Base-by-base conservation (phyloP, 331 rosid species). In the Pyracantha coccinea region DNA sequence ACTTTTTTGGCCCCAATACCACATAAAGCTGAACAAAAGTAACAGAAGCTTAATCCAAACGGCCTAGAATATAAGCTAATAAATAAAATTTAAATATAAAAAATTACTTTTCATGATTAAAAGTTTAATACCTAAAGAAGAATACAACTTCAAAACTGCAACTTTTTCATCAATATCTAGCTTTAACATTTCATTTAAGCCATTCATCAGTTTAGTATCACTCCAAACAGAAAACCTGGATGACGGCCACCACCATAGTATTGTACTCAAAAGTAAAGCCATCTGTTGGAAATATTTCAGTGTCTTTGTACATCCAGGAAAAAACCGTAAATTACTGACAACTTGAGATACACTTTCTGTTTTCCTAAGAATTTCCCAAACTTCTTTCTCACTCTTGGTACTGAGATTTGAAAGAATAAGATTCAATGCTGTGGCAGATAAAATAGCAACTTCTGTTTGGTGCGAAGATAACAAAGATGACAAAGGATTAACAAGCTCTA, bases 191-290 rank as follows among this genome's bases (percentile, higher is more conserved):
- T 77, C 77, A 47, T 78, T 82, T 77, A 94, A 80, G 68, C 71
- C 75, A 75, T 78, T 79, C 86, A 81, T 88, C 77, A 89, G 71
- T 67, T 78, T 79, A 75, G 50, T 79, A 75, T 94, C 93, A 70
- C 78, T 83, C 88, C 84, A 90, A 67, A 90, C 87, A 68, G 82
- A 84, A 81, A 81, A 88, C 76, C 99, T 89, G 73, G 97, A 86
- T 2, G 81, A 79, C 75, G 91, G 87, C 93, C 94, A 90, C 69
- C 90, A 81, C 80, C 79, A 75, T 55, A 94, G 83, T 82, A 92
- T 78, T 68, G 86, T 82, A 78, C 96, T 87, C 87, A 94, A 85
- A 73, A 94, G 92, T 33, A 87, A 85, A 79, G 75, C 80, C 90
- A 91, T 86, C 82, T 83, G 85, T 72, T 83, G 75, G 71, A 91